Percentiles rank a stretch among this genome's conserved stretches.
Conservation (phyloP, 352 stramenopile species). For the Pythium volutum region DNA sequence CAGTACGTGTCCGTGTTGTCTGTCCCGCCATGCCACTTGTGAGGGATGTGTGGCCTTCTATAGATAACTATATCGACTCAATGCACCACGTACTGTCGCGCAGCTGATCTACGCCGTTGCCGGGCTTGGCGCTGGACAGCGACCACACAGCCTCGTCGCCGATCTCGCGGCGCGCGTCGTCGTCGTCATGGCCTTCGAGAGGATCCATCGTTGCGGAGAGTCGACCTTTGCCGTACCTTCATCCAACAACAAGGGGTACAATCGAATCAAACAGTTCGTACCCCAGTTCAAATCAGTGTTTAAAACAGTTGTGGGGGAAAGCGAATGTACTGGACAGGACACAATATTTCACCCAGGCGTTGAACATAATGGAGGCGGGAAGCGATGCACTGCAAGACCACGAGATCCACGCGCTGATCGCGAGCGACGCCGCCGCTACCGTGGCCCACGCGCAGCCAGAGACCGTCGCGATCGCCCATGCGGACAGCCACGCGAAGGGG, state of each 20-base stretch:
- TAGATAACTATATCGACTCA: not conserved
- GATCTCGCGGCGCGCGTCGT: slow-evolving; percentile 49
- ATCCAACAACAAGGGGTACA: slow-evolving; percentile 13
- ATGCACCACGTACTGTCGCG: slow-evolving; percentile 80
- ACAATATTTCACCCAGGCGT: slow-evolving; percentile 26
- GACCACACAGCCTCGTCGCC: slow-evolving; percentile 93
- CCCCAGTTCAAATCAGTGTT: not conserved
- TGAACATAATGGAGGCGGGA: slow-evolving; percentile 24
- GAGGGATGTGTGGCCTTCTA: too few relatives aligned
- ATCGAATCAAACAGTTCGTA: slow-evolving; percentile 10
- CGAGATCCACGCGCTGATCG: slow-evolving; percentile 22
- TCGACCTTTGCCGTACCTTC: not conserved
- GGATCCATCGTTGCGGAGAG: slow-evolving; percentile 16
- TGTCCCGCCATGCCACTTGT: slow-evolving; percentile 10
- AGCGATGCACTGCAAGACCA: slow-evolving; percentile 13
- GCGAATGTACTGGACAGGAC: slow-evolving; percentile 30
- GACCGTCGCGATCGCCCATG: not conserved
- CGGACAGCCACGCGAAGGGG: not conserved
- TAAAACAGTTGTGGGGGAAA: slow-evolving; percentile 13
- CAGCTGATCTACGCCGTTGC: slow-evolving; percentile 97
- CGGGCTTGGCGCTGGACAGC: slow-evolving; percentile 95
- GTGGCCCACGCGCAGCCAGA: not conserved
- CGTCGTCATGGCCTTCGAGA: not conserved
- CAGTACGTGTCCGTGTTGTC: slow-evolving; percentile 97
- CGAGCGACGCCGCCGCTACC: not conserved